phyloP scores from a whole-genome alignment of 2,329 filamentous ascomycete genomes.

The Xylaria sp. region DNA sequence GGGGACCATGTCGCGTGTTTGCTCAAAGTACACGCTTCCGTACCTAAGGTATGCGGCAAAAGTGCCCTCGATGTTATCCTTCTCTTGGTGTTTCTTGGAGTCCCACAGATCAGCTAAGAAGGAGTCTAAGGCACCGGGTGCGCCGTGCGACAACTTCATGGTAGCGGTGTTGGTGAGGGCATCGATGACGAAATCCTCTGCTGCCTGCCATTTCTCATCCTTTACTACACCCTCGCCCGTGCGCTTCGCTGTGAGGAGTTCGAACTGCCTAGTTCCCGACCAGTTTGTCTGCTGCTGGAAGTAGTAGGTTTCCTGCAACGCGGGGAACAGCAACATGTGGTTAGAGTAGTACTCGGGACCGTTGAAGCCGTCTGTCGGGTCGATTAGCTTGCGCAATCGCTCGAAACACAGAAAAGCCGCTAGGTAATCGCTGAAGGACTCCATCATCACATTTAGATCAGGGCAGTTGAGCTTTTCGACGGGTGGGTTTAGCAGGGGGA shows the following conservation, averaged over 20 bases:
- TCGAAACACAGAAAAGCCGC: constrained; percentile 40
- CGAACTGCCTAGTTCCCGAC: constrained; percentile 42
- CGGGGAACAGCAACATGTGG: constrained; percentile 42
- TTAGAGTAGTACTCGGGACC: constrained; percentile 44
- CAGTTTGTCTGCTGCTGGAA: constrained; percentile 41
- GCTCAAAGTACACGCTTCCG: constrained; percentile 39
- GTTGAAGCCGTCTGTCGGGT: constrained; percentile 43
- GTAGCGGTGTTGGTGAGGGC: constrained; percentile 42
- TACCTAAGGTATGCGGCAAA: constrained; percentile 42
- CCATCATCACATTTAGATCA: constrained; percentile 33
- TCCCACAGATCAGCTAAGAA: constrained; percentile 44
- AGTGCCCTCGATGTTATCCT: constrained; percentile 40
- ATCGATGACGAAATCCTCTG: constrained; percentile 39
- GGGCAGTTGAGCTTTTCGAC: constrained; percentile 35
- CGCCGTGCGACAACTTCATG: constrained; percentile 45
- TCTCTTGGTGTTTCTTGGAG: constrained; percentile 38
- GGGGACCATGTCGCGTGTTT: constrained; percentile 35
- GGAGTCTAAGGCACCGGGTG: constrained; percentile 35
- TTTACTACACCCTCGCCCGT: constrained; percentile 33
- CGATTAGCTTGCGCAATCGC: constrained; percentile 44
- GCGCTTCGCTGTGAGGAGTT: constrained; percentile 39
- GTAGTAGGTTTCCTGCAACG: constrained; percentile 40
- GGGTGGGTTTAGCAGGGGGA: constrained; percentile 36
- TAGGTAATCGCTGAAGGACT: constrained; percentile 41
- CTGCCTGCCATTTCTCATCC: constrained; percentile 39